Conservation (phyloP, 371 early-diverging fungal genomes). For the Chytridium lagenaria region DNA sequence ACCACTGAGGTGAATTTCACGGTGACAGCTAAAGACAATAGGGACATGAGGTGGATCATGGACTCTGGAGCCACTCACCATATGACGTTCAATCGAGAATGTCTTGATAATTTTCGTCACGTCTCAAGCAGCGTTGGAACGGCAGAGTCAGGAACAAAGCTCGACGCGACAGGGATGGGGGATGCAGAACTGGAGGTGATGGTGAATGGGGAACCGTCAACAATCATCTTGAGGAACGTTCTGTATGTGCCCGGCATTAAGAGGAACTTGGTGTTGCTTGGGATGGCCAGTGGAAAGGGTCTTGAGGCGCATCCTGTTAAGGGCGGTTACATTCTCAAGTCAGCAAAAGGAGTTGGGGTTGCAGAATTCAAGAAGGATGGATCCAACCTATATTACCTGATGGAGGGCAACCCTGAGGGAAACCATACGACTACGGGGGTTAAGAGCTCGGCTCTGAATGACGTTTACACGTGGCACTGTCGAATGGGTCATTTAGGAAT, state of each 20-base stretch:
- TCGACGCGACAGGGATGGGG: neutral
- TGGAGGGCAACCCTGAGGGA: neutral
- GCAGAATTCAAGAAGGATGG: neutral
- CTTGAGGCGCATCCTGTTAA: neutral
- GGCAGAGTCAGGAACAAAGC: neutral
- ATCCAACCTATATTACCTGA: neutral
- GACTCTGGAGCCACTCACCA: neutral
- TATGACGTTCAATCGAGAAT: neutral
- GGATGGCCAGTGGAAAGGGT: neutral
- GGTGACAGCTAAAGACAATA: neutral
- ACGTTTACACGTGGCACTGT: neutral
- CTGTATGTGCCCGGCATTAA: neutral
- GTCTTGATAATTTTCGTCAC: neutral
- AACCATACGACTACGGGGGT: neutral
- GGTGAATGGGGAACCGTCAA: neutral
- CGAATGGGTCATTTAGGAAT: neutral
- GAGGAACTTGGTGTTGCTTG: neutral
- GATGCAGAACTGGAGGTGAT: neutral
- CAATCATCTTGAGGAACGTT: neutral
- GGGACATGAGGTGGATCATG: neutral
- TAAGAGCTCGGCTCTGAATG: neutral
- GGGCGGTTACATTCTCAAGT: neutral
- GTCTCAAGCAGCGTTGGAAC: neutral
- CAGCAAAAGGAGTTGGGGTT: neutral
- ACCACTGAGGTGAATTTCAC: neutral